Base-by-base conservation (phyloP, 805 yeast species). In the Saccharomycopsis sp. region DNA sequence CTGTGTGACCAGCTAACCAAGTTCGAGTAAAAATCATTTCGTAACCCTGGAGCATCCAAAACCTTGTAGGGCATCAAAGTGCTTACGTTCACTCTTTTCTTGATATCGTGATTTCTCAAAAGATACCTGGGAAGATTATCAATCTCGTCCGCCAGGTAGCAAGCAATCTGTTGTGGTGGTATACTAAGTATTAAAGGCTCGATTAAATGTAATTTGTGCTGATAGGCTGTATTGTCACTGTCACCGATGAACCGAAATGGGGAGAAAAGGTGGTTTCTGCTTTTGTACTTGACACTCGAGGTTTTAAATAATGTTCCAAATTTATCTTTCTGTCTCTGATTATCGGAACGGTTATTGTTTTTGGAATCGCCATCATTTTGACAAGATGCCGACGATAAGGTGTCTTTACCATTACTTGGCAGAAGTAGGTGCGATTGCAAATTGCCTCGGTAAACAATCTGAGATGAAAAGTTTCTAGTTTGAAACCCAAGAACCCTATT, bases 11-110 rank as follows among this genome's bases (percentile, higher is more conserved):
- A 89, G 3, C 89, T 79, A 0, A 89, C 78, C 56, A 87, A 72
- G 65, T 87, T 87, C 1, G 89, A 78, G 69, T 89, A 90, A 66
- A 84, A 89, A 67, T 90, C 96, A 68, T 88, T 85, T 60, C 85
- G 72, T 55, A 89, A 68, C 1, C 82, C 82, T 0, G 91, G 91
- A 0, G 94, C 91, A 66, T 81, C 85, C 18, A 84, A 68, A 0
- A 82, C 82, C 60, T 79, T 74, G 61, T 70, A 79, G 0, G 85
- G 80, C 18, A 71, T 70, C 23, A 72, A 75, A 1, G 77, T 66
- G 55, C 69, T 70, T 5, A 72, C 61, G 37, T 66, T 64, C 52
- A 67, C 68, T 56, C 66, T 65, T 7, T 64, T 67, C 56, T 66
- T 63, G 24, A 55, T 55, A 12, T 44, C 18, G 24, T 52, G 54